Conservation (phyloP, 305 asterid genomes). For the Rubia tinctorum region DNA sequence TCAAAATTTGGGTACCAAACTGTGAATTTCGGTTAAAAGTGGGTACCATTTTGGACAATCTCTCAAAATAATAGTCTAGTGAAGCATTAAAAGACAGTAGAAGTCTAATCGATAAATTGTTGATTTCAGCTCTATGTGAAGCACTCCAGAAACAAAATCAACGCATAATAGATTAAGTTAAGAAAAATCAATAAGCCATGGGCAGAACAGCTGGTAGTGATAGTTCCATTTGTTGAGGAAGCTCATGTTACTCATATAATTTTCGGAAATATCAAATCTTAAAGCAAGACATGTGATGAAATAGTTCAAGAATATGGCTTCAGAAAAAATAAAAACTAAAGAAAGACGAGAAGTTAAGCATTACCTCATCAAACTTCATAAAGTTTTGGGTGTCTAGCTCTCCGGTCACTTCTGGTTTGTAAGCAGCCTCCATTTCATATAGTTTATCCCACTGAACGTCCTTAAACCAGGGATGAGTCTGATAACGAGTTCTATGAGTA, state of each 20-base stretch:
- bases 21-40: too few species aligned
- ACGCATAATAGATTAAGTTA: background rate
- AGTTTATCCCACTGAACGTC: slow-evolving; percentile 74
- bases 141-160: background rate
- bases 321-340: slow-evolving; percentile 7
- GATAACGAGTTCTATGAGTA: slow-evolving; percentile 24
- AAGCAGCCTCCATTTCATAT: slow-evolving; percentile 94
- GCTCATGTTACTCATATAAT: background rate
- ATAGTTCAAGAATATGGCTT: too few species aligned
- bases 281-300: background rate
- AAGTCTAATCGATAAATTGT: background rate
- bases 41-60: too few species aligned
- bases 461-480: slow-evolving; percentile 94
- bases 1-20: too few species aligned
- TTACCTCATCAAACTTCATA: slow-evolving; percentile 88
- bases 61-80: too few species aligned
- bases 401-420: slow-evolving; percentile 78
- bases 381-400: slow-evolving; percentile 94
- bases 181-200: background rate
- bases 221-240: background rate
- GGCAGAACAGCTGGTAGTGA: background rate
- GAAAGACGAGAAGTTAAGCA: slow-evolving; percentile 21
- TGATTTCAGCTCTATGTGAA: background rate
- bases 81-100: background rate
- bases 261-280: background rate